Conservation (phyloP, 352 stramenopile species). For the Globisporangium cystogenes region DNA sequence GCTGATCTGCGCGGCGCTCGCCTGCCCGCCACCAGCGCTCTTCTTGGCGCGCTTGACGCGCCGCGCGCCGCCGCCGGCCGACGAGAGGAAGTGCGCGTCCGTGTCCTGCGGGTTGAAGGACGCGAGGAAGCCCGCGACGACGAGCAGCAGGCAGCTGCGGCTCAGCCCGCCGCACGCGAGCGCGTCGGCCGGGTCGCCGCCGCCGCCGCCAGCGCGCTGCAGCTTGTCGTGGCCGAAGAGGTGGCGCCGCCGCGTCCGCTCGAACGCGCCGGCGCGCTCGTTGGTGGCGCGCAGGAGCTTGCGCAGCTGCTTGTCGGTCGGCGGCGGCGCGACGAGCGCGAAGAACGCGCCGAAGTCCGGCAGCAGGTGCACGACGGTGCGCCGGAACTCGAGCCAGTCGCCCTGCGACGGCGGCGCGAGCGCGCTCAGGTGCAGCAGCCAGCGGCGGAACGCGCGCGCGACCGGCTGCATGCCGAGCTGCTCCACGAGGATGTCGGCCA, state of each 20-base stretch:
- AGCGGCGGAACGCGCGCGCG: conserved; percentile 42
- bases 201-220: conserved; percentile 11
- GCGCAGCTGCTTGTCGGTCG: conserved; percentile 17
- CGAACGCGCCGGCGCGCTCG: conserved; percentile 26
- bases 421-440: conserved; percentile 41
- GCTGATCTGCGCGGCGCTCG: conserved; percentile 41
- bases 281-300: conserved; percentile 34
- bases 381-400: conserved; percentile 66
- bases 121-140: conserved; percentile 66
- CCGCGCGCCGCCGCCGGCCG: conserved; percentile 33
- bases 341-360: conserved; percentile 35
- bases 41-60: conserved; percentile 44
- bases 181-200: conserved; percentile 25
- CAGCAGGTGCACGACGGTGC: conserved; percentile 43
- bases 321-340: conserved; percentile 1
- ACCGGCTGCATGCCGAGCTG: conserved; percentile 37
- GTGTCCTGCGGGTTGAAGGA: conserved; percentile 80
- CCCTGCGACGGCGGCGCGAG: conserved; percentile 40
- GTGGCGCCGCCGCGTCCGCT: conserved; percentile 44
- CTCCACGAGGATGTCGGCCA: conserved; percentile 54
- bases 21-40: conserved; percentile 27
- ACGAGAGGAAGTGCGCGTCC: conserved; percentile 69
- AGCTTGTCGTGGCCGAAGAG: conserved; percentile 66
- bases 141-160: conserved; percentile 58
- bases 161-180: conserved; percentile 60